Percentiles rank a stretch among this genome's conserved stretches.
Evolutionary conservation across 2,329 filamentous ascomycete species (phyloP).

Genomic region (Sarocladium strictum): DNA sequence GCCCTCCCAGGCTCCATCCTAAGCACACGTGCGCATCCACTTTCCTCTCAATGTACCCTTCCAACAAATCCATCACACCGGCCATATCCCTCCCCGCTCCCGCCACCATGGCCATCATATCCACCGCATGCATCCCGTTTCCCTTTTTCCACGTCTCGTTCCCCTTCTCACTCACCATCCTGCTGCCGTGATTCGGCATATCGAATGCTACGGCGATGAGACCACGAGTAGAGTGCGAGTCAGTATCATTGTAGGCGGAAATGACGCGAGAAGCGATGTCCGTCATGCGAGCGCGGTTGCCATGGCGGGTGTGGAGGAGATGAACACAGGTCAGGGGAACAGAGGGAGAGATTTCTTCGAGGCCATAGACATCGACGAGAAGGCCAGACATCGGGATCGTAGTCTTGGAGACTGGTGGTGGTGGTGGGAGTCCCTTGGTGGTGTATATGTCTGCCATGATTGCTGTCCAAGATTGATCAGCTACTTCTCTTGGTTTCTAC

Average conservation of each 20-base stretch:
- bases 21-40: conserved; percentile 66
- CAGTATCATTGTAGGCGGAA: conserved; percentile 46
- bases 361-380: conserved; percentile 72
- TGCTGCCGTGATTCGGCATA: conserved; percentile 83
- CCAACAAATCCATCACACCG: conserved; percentile 69
- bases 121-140: conserved; percentile 76
- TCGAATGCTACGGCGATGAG: conserved; percentile 83
- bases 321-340: conserved; percentile 72
- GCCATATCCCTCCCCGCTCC: conserved; percentile 70
- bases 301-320: conserved; percentile 78
- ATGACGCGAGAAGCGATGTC: conserved; percentile 66
- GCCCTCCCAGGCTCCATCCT: conserved; percentile 81
- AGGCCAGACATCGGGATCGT: conserved; percentile 73
- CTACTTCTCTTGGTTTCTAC: too few species aligned
- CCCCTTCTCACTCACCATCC: conserved; percentile 58
- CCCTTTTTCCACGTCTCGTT: conserved; percentile 77
- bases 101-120: conserved; percentile 80
- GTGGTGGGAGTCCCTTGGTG: conserved; percentile 30
- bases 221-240: conserved; percentile 35
- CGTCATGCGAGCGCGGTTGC: conserved; percentile 67
- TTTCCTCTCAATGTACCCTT: conserved; percentile 55
- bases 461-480: neutral
- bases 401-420: conserved; percentile 52
- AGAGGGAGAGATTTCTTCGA: conserved; percentile 60
- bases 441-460: conserved; percentile 21